These are phyloP conservation scores for Colletotrichum sp. DNA, from an alignment of 2,329 filamentous ascomycete genomes.

Conservation along the genomic window DNA sequence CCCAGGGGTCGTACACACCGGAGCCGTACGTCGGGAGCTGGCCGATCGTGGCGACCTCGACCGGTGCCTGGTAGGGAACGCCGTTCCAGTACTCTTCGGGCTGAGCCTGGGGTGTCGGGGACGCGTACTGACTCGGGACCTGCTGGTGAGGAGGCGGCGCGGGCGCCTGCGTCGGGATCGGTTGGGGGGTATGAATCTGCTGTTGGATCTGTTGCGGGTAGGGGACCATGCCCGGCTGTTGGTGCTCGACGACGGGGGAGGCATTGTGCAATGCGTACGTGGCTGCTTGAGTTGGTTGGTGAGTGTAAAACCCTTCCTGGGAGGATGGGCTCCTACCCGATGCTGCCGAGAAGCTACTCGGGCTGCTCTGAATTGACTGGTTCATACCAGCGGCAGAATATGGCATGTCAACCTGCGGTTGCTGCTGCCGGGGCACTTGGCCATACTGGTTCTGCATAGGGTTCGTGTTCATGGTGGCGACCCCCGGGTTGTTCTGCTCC, in stretches of 20 bases:
- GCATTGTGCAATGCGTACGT: conserved; percentile 52
- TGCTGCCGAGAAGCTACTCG: conserved; percentile 60
- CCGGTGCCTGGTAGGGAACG: conserved; percentile 58
- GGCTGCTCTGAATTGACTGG: conserved; percentile 61
- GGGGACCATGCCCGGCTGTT: conserved; percentile 44
- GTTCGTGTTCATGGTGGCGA: conserved; percentile 64
- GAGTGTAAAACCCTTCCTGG: conserved; percentile 62
- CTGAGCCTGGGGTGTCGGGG: conserved; percentile 41
- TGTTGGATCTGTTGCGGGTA: conserved; percentile 41
- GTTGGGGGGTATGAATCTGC: conserved; percentile 37
- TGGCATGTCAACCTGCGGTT: conserved; percentile 49
- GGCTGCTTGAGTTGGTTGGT: conserved; percentile 52
- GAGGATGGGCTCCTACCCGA: conserved; percentile 58
- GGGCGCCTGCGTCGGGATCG: conserved; percentile 29
- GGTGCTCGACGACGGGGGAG: conserved; percentile 50
- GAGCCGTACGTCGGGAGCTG: conserved; percentile 54
- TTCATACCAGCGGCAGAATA: conserved; percentile 52
- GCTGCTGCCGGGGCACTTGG: conserved; percentile 50
- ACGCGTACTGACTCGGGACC: conserved; percentile 26
- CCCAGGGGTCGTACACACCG: conserved; percentile 58
- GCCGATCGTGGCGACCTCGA: conserved; percentile 60
- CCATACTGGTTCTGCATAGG: conserved; percentile 51
- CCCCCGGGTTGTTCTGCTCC: conserved; percentile 64
- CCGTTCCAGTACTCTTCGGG: conserved; percentile 57
- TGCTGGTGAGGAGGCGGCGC: conserved; percentile 27